These are phyloP conservation scores for Fusarium algeriense DNA, from an alignment of 2,329 filamentous ascomycete species.

Conservation along the genomic window DNA sequence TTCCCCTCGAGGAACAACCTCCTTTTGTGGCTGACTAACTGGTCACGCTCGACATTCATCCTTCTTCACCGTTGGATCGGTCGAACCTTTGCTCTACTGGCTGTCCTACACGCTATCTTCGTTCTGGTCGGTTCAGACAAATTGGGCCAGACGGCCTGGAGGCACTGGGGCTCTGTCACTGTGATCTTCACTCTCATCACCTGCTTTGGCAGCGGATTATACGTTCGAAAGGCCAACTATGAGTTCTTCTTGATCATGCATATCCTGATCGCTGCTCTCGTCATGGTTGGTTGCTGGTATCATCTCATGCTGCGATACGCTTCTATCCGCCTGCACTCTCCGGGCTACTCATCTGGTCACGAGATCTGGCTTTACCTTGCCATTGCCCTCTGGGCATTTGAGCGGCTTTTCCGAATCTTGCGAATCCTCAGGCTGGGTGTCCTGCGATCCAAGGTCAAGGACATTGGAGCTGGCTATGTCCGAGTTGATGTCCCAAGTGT, in stretches of 20 bases:
- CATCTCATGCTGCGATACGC: conserved; percentile 55
- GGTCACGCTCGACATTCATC: conserved; percentile 13
- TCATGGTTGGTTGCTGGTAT: conserved; percentile 58
- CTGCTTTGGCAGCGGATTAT: neutral
- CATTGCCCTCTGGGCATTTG: conserved; percentile 48
- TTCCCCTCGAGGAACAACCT: conserved; percentile 11
- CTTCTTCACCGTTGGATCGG: conserved; percentile 16
- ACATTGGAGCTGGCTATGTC: conserved; percentile 14
- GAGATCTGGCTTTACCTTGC: conserved; percentile 52
- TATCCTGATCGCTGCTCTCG: conserved; percentile 56
- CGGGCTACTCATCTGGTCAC: conserved; percentile 56
- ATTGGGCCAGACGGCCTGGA: neutral
- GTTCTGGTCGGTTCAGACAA: neutral
- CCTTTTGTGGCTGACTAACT: conserved; percentile 6
- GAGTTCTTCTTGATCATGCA: conserved; percentile 61
- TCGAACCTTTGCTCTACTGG: conserved; percentile 10
- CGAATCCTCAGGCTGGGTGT: conserved; percentile 44
- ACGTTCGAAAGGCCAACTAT: conserved; percentile 55
- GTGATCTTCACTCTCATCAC: neutral
- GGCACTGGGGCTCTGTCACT: neutral
- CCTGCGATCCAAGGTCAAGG: conserved; percentile 16
- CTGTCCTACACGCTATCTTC: neutral
- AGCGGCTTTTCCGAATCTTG: conserved; percentile 45
- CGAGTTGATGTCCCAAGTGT: neutral
- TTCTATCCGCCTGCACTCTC: neutral